Conservation (phyloP, 2,329 filamentous ascomycete species). For the Scleromitrula shiraiana region DNA sequence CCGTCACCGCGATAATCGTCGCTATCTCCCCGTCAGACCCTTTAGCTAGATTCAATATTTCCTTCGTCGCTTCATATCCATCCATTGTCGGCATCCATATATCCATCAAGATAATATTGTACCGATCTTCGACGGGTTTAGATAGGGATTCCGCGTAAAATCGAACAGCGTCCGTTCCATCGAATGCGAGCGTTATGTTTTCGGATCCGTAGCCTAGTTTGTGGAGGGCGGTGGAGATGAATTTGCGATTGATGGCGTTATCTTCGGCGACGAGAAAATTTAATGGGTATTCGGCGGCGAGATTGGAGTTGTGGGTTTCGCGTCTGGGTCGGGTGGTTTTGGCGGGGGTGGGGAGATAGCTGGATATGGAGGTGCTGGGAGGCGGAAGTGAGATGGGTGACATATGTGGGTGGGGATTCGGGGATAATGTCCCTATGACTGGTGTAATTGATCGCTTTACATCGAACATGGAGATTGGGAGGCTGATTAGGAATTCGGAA, state of each 20-base stretch:
- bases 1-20: constrained; percentile 44
- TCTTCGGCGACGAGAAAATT: constrained; percentile 65
- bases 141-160: constrained; percentile 43
- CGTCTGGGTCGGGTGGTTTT: constrained; percentile 13
- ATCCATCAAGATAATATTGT: constrained; percentile 65
- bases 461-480: constrained; percentile 38
- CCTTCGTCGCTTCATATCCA: constrained; percentile 59
- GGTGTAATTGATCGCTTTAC: constrained; percentile 8
- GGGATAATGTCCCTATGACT: constrained; percentile 9
- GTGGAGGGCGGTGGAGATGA: constrained; percentile 57
- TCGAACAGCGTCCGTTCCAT: constrained; percentile 59
- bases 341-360: no score
- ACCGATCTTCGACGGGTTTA: constrained; percentile 28
- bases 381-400: neutral
- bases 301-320: constrained; percentile 42
- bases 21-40: constrained; percentile 13
- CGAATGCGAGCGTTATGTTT: constrained; percentile 53
- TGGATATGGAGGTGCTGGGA: constrained; percentile 6
- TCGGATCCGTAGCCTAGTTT: constrained; percentile 55
- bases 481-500: constrained; percentile 60
- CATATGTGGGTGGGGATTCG: constrained; percentile 1
- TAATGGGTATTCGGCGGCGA: constrained; percentile 53
- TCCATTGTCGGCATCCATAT: constrained; percentile 70
- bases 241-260: constrained; percentile 62
- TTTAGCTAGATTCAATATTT: constrained; percentile 41